Evolutionary conservation across 2,329 filamentous ascomycete species (phyloP).

Genomic region (Cladorrhinum sp.): DNA sequence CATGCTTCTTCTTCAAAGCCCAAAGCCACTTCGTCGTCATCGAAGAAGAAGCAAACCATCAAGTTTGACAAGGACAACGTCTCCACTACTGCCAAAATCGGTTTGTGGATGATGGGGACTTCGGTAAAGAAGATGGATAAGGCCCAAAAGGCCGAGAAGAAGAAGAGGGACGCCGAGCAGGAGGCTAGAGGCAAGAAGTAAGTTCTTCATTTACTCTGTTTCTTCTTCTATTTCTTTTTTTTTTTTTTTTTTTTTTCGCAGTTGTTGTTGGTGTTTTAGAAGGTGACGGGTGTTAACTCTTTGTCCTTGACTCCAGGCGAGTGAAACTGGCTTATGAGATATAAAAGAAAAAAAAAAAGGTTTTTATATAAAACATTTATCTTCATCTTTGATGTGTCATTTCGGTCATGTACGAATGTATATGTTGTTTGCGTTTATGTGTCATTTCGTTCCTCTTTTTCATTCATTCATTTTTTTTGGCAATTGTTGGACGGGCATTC

Average conservation of each 20-base stretch:
- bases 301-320: no score
- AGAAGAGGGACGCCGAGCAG: conserved; percentile 5
- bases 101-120: conserved; percentile 15
- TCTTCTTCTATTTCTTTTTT: neutral
- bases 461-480: no score
- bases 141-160: neutral
- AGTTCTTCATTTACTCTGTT: neutral
- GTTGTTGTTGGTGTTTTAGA: no score
- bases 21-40: neutral
- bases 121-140: conserved; percentile 11
- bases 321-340: no score
- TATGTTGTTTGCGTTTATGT: no score
- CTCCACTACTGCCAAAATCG: neutral
- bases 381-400: no score
- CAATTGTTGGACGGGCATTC: no score
- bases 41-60: neutral
- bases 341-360: no score
- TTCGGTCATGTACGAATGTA: no score
- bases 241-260: neutral
- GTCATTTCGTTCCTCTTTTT: no score
- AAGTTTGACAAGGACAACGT: neutral
- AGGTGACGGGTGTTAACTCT: no score
- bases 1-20: neutral
- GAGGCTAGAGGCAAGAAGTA: neutral
- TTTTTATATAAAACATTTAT: no score